Evolutionary conservation across 106 monocot species (phyloP).

Genomic region (Dendrobium huoshanense): DNA sequence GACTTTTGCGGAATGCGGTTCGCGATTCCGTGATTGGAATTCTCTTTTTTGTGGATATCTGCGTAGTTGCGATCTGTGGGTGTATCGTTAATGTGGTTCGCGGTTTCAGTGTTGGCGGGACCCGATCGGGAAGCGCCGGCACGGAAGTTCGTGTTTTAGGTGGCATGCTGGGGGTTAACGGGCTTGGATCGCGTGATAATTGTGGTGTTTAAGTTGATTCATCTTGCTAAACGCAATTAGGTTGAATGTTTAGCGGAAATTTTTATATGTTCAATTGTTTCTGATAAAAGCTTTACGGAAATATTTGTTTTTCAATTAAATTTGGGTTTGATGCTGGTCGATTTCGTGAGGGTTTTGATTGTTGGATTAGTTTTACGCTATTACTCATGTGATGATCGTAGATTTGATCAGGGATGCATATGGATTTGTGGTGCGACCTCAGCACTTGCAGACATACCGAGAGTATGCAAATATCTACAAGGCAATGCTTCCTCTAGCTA

Average conservation of each 20-base stretch:
- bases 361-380: background rate
- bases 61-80: background rate
- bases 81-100: background rate
- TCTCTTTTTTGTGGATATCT: background rate
- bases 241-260: background rate
- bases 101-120: background rate
- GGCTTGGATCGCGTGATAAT: background rate
- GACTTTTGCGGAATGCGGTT: background rate
- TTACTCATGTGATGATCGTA: slow-evolving; percentile 2
- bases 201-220: background rate
- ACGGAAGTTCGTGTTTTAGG: background rate
- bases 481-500: slow-evolving; percentile 29
- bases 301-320: background rate
- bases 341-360: background rate
- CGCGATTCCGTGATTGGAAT: background rate
- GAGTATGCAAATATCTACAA: slow-evolving; percentile 95
- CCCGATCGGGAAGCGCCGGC: slow-evolving; percentile 1
- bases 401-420: slow-evolving; percentile 84
- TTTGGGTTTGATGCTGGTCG: background rate
- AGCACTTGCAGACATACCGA: slow-evolving; percentile 89
- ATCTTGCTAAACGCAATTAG: background rate
- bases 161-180: background rate
- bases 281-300: background rate
- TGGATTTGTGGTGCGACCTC: slow-evolving; percentile 94
- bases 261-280: background rate